Percentiles rank a stretch among this genome's conserved stretches.
Evolutionary conservation across 371 early-diverging fungal genomes (phyloP).

Genomic region (Apophysomyces trapeziformis): DNA sequence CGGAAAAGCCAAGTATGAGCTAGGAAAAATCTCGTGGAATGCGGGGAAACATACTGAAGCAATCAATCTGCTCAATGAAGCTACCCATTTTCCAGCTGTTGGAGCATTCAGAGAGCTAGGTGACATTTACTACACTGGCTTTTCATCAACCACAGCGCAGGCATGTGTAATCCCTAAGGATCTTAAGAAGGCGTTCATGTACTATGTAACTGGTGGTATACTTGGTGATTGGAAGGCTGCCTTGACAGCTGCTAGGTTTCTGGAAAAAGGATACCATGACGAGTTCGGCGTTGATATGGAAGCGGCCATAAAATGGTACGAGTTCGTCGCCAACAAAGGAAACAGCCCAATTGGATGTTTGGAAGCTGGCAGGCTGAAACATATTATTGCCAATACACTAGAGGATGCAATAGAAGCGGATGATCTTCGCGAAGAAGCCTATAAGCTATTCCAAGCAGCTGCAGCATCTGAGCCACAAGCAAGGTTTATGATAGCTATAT

Average conservation of each 20-base stretch:
- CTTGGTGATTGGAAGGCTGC: conserved; percentile 17
- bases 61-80: neutral
- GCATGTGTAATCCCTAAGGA: conserved; percentile 14
- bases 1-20: neutral
- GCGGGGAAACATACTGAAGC: neutral
- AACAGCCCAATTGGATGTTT: conserved; percentile 21
- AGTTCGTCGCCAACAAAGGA: conserved; percentile 13
- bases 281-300: conserved; percentile 7
- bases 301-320: conserved; percentile 21
- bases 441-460: conserved; percentile 17
- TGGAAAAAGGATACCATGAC: conserved; percentile 23
- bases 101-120: neutral
- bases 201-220: conserved; percentile 21
- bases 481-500: conserved; percentile 28
- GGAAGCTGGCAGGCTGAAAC: conserved; percentile 24
- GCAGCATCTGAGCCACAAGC: conserved; percentile 14
- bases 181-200: conserved; percentile 20
- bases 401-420: neutral
- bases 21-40: neutral
- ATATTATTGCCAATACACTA: conserved; percentile 14
- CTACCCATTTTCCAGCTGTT: neutral
- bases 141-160: no score
- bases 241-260: conserved; percentile 22
- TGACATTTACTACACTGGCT: neutral
- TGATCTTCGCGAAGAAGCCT: conserved; percentile 19